phyloP scores from a whole-genome alignment of 495 filamentous ascomycete species.

The Neohortaea acidophila region DNA sequence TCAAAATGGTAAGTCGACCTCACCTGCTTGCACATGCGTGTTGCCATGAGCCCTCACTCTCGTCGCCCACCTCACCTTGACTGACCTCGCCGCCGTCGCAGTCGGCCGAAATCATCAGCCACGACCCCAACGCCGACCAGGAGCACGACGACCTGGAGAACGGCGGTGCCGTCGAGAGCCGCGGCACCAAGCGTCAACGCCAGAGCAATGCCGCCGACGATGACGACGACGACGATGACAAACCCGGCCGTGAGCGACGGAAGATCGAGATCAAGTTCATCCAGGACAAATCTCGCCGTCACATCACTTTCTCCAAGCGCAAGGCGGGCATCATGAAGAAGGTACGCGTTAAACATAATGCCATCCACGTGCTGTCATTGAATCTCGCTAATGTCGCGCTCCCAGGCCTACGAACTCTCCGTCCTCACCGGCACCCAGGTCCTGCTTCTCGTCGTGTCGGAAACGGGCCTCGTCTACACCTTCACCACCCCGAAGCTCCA shows the following conservation, averaged over 20 bases:
- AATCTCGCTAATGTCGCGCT: conserved; percentile 26
- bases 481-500: conserved; percentile 99
- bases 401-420: conserved; percentile 89
- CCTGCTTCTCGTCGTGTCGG: conserved; percentile 89
- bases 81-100: not conserved
- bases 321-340: conserved; percentile 99
- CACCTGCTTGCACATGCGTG: too few species aligned
- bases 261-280: conserved; percentile 99
- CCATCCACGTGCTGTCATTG: too few species aligned
- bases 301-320: conserved; percentile 99
- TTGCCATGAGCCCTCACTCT: too few species aligned
- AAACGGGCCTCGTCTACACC: conserved; percentile 96
- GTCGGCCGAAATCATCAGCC: conserved; percentile 14
- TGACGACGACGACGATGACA: conserved; percentile 97
- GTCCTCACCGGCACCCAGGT: conserved; percentile 98
- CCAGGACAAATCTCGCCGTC: conserved; percentile 97
- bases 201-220: conserved; percentile 54
- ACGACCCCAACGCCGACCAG: conserved; percentile 11
- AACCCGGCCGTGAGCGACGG: conserved; percentile 91
- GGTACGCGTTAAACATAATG: conserved; percentile 38
- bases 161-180: conserved; percentile 37
- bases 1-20: conserved; percentile 6
- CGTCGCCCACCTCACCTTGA: not conserved
- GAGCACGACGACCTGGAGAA: conserved; percentile 31
- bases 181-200: conserved; percentile 81